Evolutionary conservation across 441 rosid species (phyloP).

Genomic region (Brassica balearica): DNA sequence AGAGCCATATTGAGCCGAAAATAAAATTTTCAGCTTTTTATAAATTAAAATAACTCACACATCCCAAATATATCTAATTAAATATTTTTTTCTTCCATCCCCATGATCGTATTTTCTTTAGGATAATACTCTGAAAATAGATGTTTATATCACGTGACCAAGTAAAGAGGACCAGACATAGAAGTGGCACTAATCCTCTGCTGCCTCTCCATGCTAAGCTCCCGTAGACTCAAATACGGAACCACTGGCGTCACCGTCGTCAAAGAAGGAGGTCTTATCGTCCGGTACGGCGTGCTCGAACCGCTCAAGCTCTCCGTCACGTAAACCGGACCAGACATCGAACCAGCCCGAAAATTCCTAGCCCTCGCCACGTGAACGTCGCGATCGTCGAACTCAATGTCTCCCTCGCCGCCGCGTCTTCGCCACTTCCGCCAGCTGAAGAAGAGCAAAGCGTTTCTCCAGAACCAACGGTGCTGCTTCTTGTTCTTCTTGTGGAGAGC

Average conservation of each 20-base stretch:
- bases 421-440: conserved; percentile 59
- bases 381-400: conserved; percentile 12
- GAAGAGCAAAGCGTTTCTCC: conserved; percentile 67
- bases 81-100: neutral
- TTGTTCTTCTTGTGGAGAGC: conserved; percentile 40
- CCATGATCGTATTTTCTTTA: neutral
- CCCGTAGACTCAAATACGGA: conserved; percentile 80
- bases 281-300: conserved; percentile 61
- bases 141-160: conserved; percentile 60
- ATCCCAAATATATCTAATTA: too few species aligned
- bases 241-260: conserved; percentile 52
- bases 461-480: conserved; percentile 69
- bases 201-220: conserved; percentile 73
- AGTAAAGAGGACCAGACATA: conserved; percentile 60
- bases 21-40: too few species aligned
- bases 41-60: too few species aligned
- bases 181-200: conserved; percentile 63
- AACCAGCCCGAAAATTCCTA: conserved; percentile 51
- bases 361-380: conserved; percentile 53
- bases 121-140: neutral
- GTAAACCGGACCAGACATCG: conserved; percentile 75
- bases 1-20: too few species aligned
- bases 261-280: conserved; percentile 52
- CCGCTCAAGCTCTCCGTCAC: conserved; percentile 72
- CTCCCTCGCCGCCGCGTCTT: neutral